These are phyloP conservation scores for Colletotrichum sp. DNA, from an alignment of 2,329 filamentous ascomycete species.

Conservation along the genomic window DNA sequence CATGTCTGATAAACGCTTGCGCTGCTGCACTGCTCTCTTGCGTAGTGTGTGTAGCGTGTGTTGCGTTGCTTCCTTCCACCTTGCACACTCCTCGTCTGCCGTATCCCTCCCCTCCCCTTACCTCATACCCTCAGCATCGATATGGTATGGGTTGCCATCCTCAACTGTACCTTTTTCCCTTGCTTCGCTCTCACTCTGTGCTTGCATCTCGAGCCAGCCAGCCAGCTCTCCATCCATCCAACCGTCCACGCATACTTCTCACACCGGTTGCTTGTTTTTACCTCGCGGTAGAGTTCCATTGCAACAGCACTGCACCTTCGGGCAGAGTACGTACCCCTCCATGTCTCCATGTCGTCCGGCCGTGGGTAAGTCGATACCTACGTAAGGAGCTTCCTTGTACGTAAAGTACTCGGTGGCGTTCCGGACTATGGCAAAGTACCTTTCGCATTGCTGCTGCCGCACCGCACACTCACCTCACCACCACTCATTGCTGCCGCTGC, in stretches of 20 bases:
- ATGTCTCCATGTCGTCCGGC: background rate
- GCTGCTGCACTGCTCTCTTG: background rate
- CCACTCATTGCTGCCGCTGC: background rate
- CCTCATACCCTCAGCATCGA: background rate
- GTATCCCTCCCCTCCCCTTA: background rate
- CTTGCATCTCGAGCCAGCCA: background rate
- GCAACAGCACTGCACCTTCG: background rate
- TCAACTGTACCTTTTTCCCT: background rate
- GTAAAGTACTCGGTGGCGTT: conserved; percentile 5
- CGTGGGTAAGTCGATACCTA: background rate
- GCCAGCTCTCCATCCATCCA: background rate
- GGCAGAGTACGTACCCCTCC: background rate
- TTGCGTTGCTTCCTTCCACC: background rate
- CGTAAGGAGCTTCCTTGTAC: conserved; percentile 1
- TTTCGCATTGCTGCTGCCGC: background rate
- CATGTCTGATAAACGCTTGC: conserved; percentile 20
- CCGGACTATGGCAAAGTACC: conserved; percentile 12
- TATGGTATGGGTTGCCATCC: background rate
- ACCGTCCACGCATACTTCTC: background rate
- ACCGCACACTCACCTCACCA: background rate
- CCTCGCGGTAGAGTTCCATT: background rate
- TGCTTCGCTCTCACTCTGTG: background rate
- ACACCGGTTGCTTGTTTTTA: background rate
- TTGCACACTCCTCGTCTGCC: background rate
- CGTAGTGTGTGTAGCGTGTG: background rate